Evolutionary conservation across 495 filamentous ascomycete genomes (phyloP), one percentile per base, ranked within the genome.

Genomic region (Opeltia flavorubescens): DNA sequence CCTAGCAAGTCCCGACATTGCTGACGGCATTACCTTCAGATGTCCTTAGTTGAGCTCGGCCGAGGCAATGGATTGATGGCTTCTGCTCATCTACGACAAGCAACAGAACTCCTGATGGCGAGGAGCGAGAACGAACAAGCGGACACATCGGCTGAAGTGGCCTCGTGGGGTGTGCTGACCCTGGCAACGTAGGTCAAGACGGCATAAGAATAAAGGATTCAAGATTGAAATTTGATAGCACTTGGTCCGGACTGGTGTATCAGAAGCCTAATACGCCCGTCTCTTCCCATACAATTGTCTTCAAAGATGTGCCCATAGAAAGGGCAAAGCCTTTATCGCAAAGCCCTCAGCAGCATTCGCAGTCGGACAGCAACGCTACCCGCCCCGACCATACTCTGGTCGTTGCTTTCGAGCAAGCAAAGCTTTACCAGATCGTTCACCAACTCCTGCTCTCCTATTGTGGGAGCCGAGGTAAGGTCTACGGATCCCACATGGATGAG

Each of bases 381-480:
- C 23, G 26, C n/a, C 26, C 43, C 24, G n/a, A 15, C 7, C 33
- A 11, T 46, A 17, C 43, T 1, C 12, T 30, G 5, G 17, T 46
- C 4, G 24, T n/a, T 7, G 27, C 24, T 15, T 28, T 28, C 18
- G 52, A 62, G 29, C 54, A 56, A 23, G 56, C 55, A 1, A 53
- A 56, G 21, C 42, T 65, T n/a, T 53, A 50, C 21, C 45, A 34
- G 1, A 53, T 63, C 18, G 52, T 63, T 25, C 49, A 57, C 18
- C 56, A 63, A 23, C 41, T 46, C 0, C 55, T 57, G 6, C 51
- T 53, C 44, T 27, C 62, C 21, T 65, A 65, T 44, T 50, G 46
- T 40, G 52, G 52, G 2, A 47, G 31, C 23, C 29, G 48, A 6
- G 43, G 47, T 9, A 47, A 30, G 23, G 48, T 65, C n/a, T 46